These are phyloP conservation scores for Calophaca sinica DNA, from an alignment of 306 rosid species.

Conservation along the genomic window DNA sequence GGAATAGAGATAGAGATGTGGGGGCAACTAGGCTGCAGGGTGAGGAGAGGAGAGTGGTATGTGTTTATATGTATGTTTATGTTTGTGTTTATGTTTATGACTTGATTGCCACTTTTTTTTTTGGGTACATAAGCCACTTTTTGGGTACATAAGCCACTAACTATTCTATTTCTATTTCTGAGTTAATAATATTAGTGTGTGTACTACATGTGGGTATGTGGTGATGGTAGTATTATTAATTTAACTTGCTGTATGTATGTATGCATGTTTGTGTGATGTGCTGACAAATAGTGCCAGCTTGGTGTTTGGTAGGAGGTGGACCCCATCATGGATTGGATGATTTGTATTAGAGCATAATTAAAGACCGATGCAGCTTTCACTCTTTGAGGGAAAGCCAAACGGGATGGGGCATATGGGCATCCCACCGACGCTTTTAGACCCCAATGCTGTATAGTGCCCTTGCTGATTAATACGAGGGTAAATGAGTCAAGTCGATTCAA, in stretches of 20 bases:
- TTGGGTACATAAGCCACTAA: too few species aligned
- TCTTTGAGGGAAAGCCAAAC: constrained; percentile 6
- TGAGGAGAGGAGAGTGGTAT: constrained; percentile 2
- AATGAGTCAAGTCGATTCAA: too few species aligned
- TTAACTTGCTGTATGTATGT: too few species aligned
- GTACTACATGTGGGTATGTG: neutral
- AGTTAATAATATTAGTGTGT: too few species aligned
- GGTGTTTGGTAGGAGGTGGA: constrained; percentile 43
- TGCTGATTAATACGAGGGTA: too few species aligned
- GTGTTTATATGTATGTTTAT: neutral
- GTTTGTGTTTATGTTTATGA: neutral
- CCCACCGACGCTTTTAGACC: constrained; percentile 50
- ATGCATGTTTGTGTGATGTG: neutral
- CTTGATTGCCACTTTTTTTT: neutral
- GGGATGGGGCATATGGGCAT: constrained; percentile 2
- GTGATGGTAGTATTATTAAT: neutral
- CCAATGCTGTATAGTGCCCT: neutral
- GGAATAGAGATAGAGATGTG: too few species aligned
- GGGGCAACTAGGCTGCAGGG: too few species aligned
- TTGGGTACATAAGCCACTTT: neutral
- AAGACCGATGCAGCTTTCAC: neutral
- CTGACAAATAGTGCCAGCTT: constrained; percentile 54
- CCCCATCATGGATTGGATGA: constrained; percentile 28
- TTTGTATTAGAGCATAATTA: neutral
- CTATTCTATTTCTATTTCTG: too few species aligned